Conservation (phyloP, 1,139 yeast genomes). For the Kluyveromyces sp. region DNA sequence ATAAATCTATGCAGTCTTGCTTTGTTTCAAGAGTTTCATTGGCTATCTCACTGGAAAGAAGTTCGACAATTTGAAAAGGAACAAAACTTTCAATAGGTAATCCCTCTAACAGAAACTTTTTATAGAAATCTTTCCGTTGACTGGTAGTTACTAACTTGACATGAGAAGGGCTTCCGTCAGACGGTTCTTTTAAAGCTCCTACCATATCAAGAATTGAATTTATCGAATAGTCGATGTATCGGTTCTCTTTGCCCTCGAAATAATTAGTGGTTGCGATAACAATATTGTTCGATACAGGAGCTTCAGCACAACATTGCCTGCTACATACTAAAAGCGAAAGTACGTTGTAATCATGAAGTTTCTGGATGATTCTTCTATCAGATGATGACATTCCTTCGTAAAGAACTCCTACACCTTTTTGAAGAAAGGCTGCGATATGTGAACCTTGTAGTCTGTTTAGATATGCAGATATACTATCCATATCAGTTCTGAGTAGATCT, state of each 20-base stretch:
- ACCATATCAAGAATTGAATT: constrained; percentile 66
- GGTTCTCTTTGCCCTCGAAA: constrained; percentile 67
- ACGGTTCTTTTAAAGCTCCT: constrained; percentile 44
- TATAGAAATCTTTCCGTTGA: constrained; percentile 54
- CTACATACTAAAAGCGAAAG: constrained; percentile 52
- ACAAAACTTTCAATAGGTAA: constrained; percentile 80
- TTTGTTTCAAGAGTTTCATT: constrained; percentile 55
- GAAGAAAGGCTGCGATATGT: constrained; percentile 38
- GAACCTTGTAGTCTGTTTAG: constrained; percentile 42
- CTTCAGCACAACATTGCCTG: constrained; percentile 43
- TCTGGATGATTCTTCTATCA: constrained; percentile 50
- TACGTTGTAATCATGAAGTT: constrained; percentile 42
- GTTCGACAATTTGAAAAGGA: constrained; percentile 52
- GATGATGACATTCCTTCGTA: constrained; percentile 50
- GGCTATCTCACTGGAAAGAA: constrained; percentile 63
- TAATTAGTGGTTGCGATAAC: constrained; percentile 64
- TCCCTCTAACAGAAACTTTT: constrained; percentile 63
- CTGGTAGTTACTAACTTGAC: constrained; percentile 53
- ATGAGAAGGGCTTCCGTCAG: constrained; percentile 30
- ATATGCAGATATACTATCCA: constrained; percentile 37
- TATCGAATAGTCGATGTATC: constrained; percentile 62
- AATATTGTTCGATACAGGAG: constrained; percentile 49
- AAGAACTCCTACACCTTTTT: constrained; percentile 61
- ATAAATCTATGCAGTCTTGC: constrained; percentile 88
- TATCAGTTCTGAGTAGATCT: constrained; percentile 31